These are phyloP conservation scores for Pichia sp. DNA, from an alignment of 1,139 yeast species.

Conservation along the genomic window DNA sequence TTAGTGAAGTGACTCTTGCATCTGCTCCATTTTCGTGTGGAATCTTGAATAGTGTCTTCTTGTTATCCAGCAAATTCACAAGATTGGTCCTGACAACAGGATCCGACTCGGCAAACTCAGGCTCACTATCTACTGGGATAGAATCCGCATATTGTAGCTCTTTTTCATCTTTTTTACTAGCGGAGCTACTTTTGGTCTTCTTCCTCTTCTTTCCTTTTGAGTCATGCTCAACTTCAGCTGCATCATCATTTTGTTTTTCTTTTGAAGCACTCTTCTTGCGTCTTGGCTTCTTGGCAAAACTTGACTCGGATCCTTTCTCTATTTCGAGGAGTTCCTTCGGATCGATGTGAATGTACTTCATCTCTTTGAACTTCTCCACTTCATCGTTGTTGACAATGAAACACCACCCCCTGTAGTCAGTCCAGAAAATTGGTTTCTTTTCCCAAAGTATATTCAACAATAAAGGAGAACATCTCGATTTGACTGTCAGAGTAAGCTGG, in stretches of 20 bases:
- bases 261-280: not conserved
- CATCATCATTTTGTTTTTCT: not conserved
- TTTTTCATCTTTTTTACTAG: not conserved
- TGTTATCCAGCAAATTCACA: constrained; percentile 19
- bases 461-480: constrained; percentile 73
- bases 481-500: constrained; percentile 57
- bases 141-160: not conserved
- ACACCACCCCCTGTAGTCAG: constrained; percentile 82
- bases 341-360: constrained; percentile 44
- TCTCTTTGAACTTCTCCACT: constrained; percentile 39
- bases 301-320: not conserved
- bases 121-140: not conserved
- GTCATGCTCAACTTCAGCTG: not conserved
- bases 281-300: not conserved
- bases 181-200: not conserved
- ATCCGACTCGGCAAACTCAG: constrained; percentile 12
- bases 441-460: constrained; percentile 82
- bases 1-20: constrained; percentile 69
- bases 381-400: constrained; percentile 51
- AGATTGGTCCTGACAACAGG: constrained; percentile 18
- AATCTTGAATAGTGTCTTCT: constrained; percentile 49
- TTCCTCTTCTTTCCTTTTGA: not conserved
- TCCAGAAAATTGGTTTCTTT: constrained; percentile 72
- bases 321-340: constrained; percentile 3
- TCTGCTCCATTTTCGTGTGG: constrained; percentile 88